A percentile compares a stretch with the other conserved stretches of the same genome.
These are phyloP conservation scores for Berkeleyomyces rouxiae DNA, from an alignment of 2,329 filamentous ascomycete genomes.

Conservation along the genomic window DNA sequence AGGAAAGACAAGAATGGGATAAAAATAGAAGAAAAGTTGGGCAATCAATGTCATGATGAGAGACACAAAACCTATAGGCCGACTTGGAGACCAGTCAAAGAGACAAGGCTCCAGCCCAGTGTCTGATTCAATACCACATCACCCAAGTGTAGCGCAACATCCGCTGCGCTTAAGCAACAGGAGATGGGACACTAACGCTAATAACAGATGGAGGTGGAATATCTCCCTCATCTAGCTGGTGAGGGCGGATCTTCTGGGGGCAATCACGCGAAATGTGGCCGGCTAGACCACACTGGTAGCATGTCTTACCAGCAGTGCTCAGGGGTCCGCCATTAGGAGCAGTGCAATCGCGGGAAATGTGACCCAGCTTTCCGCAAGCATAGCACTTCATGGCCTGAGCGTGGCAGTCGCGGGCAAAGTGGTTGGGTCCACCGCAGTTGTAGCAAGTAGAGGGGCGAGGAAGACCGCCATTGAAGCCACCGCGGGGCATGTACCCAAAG, in stretches of 20 bases:
- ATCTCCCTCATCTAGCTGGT: slow-evolving; percentile 2
- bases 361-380: slow-evolving; percentile 84
- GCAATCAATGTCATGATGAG: neutral
- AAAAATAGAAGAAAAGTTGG: slow-evolving; percentile 1
- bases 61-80: neutral
- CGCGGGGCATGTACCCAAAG: slow-evolving; percentile 45
- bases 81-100: neutral
- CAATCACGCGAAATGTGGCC: slow-evolving; percentile 95
- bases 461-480: slow-evolving; percentile 56
- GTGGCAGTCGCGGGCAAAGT: slow-evolving; percentile 96
- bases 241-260: slow-evolving; percentile 46
- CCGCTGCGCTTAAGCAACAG: slow-evolving; percentile 21
- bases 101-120: neutral
- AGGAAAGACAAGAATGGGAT: neutral
- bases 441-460: slow-evolving; percentile 47
- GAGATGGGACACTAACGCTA: slow-evolving; percentile 14
- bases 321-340: slow-evolving; percentile 90
- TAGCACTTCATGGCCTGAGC: slow-evolving; percentile 98
- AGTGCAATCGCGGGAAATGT: slow-evolving; percentile 88
- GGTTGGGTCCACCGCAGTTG: slow-evolving; percentile 76
- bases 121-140: neutral
- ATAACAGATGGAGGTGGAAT: neutral
- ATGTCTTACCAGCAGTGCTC: slow-evolving; percentile 94
- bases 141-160: neutral
- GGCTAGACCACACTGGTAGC: slow-evolving; percentile 91